A percentile compares a stretch with the other conserved stretches of the same genome.
phyloP scores from a whole-genome alignment of 768 basidiomycete genomes.

The Omphalotus guepiniiformis region DNA sequence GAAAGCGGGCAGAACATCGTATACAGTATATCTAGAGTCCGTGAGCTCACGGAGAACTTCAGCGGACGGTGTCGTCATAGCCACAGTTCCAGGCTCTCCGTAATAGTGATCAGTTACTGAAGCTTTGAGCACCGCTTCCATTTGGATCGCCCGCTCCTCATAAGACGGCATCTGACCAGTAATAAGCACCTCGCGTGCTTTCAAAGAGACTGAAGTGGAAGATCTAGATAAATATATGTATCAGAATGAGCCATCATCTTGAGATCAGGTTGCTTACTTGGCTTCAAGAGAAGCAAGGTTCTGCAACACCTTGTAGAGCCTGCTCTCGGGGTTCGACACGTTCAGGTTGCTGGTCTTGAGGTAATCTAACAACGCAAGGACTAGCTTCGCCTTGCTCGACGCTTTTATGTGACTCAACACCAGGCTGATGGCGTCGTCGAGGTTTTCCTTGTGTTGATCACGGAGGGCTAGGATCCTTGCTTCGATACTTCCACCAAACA shows the following conservation, averaged over 20 bases:
- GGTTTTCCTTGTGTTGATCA: slow-evolving; percentile 88
- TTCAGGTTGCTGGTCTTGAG: slow-evolving; percentile 79
- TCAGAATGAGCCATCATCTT: not conserved
- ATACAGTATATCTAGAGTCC: slow-evolving; percentile 95
- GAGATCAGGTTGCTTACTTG: slow-evolving; percentile 47
- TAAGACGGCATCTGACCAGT: slow-evolving; percentile 95
- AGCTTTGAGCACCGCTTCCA: slow-evolving; percentile 89
- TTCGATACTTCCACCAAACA: slow-evolving; percentile 94
- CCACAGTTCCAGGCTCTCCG: slow-evolving; percentile 57
- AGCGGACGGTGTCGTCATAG: slow-evolving; percentile 66
- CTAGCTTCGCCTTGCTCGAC: slow-evolving; percentile 84
- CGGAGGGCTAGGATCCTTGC: slow-evolving; percentile 85
- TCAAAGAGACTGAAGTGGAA: slow-evolving; percentile 87
- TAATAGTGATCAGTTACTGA: slow-evolving; percentile 87
- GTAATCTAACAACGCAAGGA: slow-evolving; percentile 83
- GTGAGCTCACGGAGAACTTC: slow-evolving; percentile 90
- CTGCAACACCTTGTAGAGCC: slow-evolving; percentile 72
- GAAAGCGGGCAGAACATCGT: slow-evolving; percentile 94
- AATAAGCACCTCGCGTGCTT: slow-evolving; percentile 96
- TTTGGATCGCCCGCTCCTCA: slow-evolving; percentile 89
- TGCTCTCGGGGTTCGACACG: slow-evolving; percentile 70
- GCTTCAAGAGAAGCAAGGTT: slow-evolving; percentile 85
- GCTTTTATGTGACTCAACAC: slow-evolving; percentile 97
- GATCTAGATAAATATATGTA: slow-evolving; percentile 44
- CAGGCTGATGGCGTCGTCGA: slow-evolving; percentile 80